Conservation (phyloP, 352 stramenopile species). For the Aphanomyces invadans region DNA sequence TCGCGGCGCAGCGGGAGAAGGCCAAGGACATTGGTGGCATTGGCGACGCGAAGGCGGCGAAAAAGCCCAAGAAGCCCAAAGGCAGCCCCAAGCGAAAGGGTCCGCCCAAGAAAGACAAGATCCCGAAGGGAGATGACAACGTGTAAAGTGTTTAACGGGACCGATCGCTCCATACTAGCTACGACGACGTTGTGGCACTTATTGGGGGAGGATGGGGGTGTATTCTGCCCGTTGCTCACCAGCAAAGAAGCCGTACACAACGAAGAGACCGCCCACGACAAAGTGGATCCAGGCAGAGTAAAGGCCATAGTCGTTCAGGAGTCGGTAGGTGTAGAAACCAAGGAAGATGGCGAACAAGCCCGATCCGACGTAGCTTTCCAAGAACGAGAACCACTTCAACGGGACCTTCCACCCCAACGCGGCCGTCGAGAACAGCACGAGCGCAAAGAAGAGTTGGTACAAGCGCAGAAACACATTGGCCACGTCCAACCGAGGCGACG, state of each 20-base stretch:
- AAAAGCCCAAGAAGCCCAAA: conserved; percentile 56
- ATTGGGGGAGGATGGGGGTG: conserved; percentile 21
- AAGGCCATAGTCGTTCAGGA: conserved; percentile 24
- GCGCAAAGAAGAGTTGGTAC: conserved; percentile 24
- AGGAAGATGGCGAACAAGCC: conserved; percentile 24
- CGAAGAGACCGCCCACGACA: conserved; percentile 16
- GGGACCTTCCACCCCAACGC: conserved; percentile 22
- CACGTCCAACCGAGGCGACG: conserved; percentile 14
- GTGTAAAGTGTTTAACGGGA: conserved; percentile 6
- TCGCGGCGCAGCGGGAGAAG: conserved; percentile 59
- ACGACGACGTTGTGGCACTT: background rate
- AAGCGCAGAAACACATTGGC: conserved; percentile 24
- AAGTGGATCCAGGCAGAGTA: conserved; percentile 23
- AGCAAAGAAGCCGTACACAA: conserved; percentile 23
- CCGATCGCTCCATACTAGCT: background rate
- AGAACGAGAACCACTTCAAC: conserved; percentile 21
- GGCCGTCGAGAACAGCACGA: conserved; percentile 20
- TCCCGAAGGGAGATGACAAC: background rate
- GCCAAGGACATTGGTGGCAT: conserved; percentile 57
- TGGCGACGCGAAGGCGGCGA: conserved; percentile 31
- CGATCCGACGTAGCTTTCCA: conserved; percentile 21
- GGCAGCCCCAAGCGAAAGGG: conserved; percentile 53
- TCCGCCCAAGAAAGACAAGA: conserved; percentile 29
- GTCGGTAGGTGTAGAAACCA: conserved; percentile 25
- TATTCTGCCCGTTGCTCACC: conserved; percentile 17